These are phyloP conservation scores for Calonectria leucothoes DNA, from an alignment of 2,329 filamentous ascomycete species.

Conservation along the genomic window DNA sequence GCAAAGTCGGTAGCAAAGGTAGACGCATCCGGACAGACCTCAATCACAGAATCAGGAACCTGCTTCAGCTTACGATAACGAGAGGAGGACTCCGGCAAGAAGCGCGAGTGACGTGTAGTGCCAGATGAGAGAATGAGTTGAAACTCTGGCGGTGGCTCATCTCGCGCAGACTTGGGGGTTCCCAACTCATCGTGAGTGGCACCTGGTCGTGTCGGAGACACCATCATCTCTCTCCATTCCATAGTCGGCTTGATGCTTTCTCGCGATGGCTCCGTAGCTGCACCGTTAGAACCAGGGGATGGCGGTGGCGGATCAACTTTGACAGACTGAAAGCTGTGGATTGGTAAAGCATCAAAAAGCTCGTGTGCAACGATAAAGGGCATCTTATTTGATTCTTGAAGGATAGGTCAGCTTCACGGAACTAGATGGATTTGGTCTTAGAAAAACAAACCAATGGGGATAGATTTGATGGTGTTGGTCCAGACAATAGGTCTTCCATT, in stretches of 20 bases:
- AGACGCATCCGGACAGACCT: conserved; percentile 89
- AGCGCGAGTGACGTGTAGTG: conserved; percentile 84
- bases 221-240: conserved; percentile 87
- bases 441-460: conserved; percentile 71
- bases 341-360: conserved; percentile 97
- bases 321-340: conserved; percentile 91
- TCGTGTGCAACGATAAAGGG: conserved; percentile 98
- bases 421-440: background rate
- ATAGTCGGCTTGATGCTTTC: conserved; percentile 51
- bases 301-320: conserved; percentile 47
- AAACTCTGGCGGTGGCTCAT: conserved; percentile 79
- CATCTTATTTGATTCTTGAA: conserved; percentile 72
- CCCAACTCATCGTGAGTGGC: conserved; percentile 65
- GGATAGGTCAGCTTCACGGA: conserved; percentile 8
- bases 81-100: conserved; percentile 83
- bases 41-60: conserved; percentile 78
- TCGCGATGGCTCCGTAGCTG: conserved; percentile 49
- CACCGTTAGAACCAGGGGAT: conserved; percentile 48
- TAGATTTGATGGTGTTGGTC: conserved; percentile 89
- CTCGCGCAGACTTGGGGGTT: conserved; percentile 63
- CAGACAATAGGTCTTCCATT: conserved; percentile 81
- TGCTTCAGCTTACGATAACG: conserved; percentile 82
- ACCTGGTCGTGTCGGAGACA: conserved; percentile 72
- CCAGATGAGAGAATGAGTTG: conserved; percentile 82
- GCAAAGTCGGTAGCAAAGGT: conserved; percentile 87